A percentile compares a stretch with the other conserved stretches of the same genome.
These are phyloP conservation scores for Fonsecaea monophora DNA, from an alignment of 2,329 filamentous ascomycete species.

Conservation along the genomic window DNA sequence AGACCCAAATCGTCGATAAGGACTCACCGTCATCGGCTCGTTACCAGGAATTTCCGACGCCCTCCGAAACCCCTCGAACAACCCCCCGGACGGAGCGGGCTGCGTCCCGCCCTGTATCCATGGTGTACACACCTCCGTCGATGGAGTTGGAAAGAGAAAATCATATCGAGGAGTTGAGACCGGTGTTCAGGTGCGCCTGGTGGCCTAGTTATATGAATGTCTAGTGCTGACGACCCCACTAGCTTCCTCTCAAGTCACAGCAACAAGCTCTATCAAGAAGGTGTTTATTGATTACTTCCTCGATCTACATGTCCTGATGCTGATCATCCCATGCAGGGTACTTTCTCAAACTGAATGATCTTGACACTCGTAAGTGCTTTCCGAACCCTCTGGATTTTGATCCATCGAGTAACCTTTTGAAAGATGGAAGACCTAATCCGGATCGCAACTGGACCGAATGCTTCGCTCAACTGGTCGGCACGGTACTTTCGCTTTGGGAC, in stretches of 20 bases:
- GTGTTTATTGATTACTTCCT: conserved; percentile 25
- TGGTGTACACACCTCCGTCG: conserved; percentile 64
- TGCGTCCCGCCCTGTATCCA: conserved; percentile 35
- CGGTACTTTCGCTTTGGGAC: conserved; percentile 94
- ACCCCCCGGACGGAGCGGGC: conserved; percentile 27
- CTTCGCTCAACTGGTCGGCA: conserved; percentile 95
- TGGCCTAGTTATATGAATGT: conserved; percentile 5
- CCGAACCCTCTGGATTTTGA: not conserved
- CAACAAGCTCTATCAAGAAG: conserved; percentile 97
- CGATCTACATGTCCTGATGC: conserved; percentile 6
- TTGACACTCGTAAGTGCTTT: conserved; percentile 77
- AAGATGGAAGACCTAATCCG: conserved; percentile 83
- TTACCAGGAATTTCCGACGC: conserved; percentile 30
- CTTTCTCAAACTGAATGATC: conserved; percentile 93
- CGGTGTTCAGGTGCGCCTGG: conserved; percentile 72
- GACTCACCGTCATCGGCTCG: conserved; percentile 25
- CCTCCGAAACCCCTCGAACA: conserved; percentile 28
- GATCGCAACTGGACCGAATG: conserved; percentile 95
- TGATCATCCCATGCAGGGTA: conserved; percentile 61
- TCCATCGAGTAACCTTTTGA: conserved; percentile 3
- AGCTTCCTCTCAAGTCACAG: conserved; percentile 86
- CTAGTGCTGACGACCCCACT: conserved; percentile 18
- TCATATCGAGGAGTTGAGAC: conserved; percentile 82
- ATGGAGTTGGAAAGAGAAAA: conserved; percentile 87
- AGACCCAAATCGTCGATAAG: conserved; percentile 30